Percentiles rank a stretch among this genome's conserved stretches.
Evolutionary conservation across 768 basidiomycete species (phyloP).

Genomic region (Russula virescens): DNA sequence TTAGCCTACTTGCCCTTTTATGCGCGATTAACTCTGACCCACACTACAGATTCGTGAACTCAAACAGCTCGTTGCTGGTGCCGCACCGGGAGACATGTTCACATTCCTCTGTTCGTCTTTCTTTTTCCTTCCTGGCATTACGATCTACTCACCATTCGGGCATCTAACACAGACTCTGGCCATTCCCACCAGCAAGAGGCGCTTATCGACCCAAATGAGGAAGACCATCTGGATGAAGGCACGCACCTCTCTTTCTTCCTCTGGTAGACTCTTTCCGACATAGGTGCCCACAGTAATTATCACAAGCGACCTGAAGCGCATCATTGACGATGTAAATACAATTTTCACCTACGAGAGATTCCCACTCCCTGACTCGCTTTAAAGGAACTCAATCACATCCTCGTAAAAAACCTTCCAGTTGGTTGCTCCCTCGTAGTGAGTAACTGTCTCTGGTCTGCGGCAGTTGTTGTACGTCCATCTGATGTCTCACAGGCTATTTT

Average conservation of each 20-base stretch:
- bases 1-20: neutral
- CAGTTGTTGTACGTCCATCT: neutral
- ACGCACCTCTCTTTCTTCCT: neutral
- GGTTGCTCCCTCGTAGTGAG: conserved; percentile 21
- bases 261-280: neutral
- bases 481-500: conserved; percentile 22
- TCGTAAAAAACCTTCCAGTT: conserved; percentile 20
- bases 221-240: conserved; percentile 29
- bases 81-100: conserved; percentile 26
- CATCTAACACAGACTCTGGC: conserved; percentile 24
- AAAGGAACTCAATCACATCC: conserved; percentile 6
- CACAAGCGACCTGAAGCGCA: conserved; percentile 18
- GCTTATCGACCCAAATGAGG: conserved; percentile 15
- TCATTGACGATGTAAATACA: conserved; percentile 26
- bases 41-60: conserved; percentile 21
- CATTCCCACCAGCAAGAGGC: conserved; percentile 26
- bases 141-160: neutral
- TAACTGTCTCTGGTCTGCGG: neutral
- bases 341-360: neutral
- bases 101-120: conserved; percentile 27
- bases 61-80: conserved; percentile 19
- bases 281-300: conserved; percentile 4
- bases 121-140: neutral
- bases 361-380: neutral
- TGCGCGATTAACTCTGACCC: neutral